These are phyloP conservation scores for Trametopsis cervina DNA, from an alignment of 768 basidiomycete species.

Conservation along the genomic window DNA sequence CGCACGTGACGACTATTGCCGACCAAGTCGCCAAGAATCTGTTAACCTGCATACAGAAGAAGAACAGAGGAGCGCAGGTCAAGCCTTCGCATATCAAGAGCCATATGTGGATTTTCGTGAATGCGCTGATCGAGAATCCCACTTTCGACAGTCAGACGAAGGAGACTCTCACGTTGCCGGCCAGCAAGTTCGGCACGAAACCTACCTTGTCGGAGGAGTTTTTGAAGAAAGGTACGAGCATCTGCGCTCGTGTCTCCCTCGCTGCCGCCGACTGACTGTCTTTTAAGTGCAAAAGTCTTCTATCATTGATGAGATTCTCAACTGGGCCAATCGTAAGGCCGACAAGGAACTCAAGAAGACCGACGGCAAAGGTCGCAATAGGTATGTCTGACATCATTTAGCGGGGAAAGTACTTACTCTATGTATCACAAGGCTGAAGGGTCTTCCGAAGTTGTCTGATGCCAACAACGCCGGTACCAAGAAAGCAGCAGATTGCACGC, in stretches of 20 bases:
- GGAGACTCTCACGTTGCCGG: slow-evolving; percentile 82
- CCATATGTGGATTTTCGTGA: slow-evolving; percentile 98
- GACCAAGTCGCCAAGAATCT: slow-evolving; percentile 88
- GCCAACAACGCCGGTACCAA: slow-evolving; percentile 95
- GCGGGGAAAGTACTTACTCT: not conserved
- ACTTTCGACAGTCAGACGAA: slow-evolving; percentile 99
- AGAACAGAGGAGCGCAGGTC: slow-evolving; percentile 94
- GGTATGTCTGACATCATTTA: slow-evolving; percentile 38
- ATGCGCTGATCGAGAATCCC: slow-evolving; percentile 93
- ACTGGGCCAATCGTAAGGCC: slow-evolving; percentile 96
- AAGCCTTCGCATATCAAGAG: slow-evolving; percentile 93
- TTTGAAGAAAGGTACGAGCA: slow-evolving; percentile 79
- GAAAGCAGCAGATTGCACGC: slow-evolving; percentile 75
- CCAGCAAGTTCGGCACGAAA: slow-evolving; percentile 88
- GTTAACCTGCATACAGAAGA: slow-evolving; percentile 81
- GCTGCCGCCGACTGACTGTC: not conserved
- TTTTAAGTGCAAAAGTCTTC: slow-evolving; percentile 73
- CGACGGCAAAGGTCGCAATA: slow-evolving; percentile 80
- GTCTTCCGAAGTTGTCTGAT: slow-evolving; percentile 89
- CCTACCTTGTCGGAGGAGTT: slow-evolving; percentile 85
- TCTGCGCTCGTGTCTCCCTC: not conserved
- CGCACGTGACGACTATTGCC: slow-evolving; percentile 78
- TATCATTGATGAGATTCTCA: slow-evolving; percentile 86
- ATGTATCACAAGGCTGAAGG: slow-evolving; percentile 57
- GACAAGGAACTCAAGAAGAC: slow-evolving; percentile 96